phyloP scores from a whole-genome alignment of 495 filamentous ascomycete genomes.

The Penicillium bovifimosum region DNA sequence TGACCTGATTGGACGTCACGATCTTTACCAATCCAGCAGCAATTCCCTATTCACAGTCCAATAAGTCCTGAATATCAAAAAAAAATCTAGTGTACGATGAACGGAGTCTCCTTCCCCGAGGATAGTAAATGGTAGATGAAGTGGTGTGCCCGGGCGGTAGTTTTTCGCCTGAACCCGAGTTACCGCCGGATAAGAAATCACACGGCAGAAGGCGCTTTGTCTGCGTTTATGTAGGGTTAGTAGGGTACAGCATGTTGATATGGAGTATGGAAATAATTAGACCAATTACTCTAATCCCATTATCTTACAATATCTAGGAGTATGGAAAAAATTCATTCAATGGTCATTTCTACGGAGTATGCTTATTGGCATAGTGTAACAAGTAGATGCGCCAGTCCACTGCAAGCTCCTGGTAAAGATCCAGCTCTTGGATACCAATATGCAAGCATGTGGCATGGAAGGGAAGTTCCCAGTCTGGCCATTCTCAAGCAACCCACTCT shows the following conservation, averaged over 20 bases:
- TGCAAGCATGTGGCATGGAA: not conserved
- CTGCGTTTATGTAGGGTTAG: not conserved
- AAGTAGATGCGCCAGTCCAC: not conserved
- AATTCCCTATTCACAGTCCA: not conserved
- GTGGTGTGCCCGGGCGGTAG: constrained; percentile 18
- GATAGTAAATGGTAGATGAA: not conserved
- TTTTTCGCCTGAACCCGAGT: constrained; percentile 25
- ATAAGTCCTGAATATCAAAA: not conserved
- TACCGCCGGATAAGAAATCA: constrained; percentile 23
- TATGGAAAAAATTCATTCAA: not conserved
- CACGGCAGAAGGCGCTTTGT: constrained; percentile 4
- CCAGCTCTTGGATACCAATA: not conserved
- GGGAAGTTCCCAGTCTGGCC: not conserved
- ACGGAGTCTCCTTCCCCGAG: not conserved
- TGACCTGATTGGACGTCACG: not conserved
- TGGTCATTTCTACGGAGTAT: not conserved
- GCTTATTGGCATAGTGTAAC: not conserved
- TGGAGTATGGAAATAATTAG: too few species aligned
- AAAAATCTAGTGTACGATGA: not conserved
- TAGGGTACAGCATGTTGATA: not conserved
- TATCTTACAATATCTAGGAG: not conserved
- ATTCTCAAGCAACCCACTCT: not conserved
- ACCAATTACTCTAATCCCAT: too few species aligned
- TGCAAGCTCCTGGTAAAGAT: not conserved
- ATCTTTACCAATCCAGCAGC: not conserved